A percentile compares a stretch with the other conserved stretches of the same genome.
Evolutionary conservation across 164 flowering plant species (phyloP).

Genomic region (Piper longum): DNA sequence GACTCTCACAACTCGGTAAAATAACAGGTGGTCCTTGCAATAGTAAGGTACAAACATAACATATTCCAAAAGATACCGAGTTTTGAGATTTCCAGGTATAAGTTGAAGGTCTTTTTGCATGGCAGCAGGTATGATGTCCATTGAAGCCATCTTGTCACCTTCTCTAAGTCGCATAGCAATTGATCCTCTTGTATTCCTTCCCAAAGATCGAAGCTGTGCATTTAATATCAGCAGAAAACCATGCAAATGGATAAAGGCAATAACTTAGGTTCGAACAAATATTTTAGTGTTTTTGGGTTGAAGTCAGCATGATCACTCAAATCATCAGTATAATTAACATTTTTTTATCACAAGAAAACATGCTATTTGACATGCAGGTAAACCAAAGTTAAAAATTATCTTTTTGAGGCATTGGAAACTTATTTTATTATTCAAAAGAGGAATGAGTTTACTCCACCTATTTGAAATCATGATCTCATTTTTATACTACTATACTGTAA

Average conservation of each 20-base stretch:
- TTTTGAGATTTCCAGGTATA: constrained; percentile 17
- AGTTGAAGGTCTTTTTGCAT: constrained; percentile 33
- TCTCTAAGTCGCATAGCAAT: constrained; percentile 76
- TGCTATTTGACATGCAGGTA: too few relatives aligned
- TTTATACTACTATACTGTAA: too few relatives aligned
- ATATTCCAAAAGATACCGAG: constrained; percentile 20
- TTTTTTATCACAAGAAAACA: too few relatives aligned
- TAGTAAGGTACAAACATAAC: not conserved
- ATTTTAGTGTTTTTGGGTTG: not conserved
- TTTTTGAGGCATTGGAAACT: too few relatives aligned
- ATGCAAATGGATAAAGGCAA: constrained; percentile 1
- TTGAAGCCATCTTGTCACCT: constrained; percentile 81
- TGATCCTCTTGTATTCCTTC: constrained; percentile 81
- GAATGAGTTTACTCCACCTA: not conserved
- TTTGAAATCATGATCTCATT: not conserved
- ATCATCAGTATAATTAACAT: too few relatives aligned
- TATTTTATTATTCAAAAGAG: too few relatives aligned
- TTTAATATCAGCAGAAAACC: too few relatives aligned
- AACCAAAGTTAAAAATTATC: too few relatives aligned
- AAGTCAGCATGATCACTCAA: too few relatives aligned
- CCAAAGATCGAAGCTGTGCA: constrained; percentile 54
- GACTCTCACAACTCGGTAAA: too few relatives aligned
- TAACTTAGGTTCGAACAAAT: not conserved
- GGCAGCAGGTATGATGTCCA: constrained; percentile 78
- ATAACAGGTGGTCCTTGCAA: too few relatives aligned